These are phyloP conservation scores for Scedosporium minutisporum DNA, from an alignment of 2,329 filamentous ascomycete species.

Conservation along the genomic window DNA sequence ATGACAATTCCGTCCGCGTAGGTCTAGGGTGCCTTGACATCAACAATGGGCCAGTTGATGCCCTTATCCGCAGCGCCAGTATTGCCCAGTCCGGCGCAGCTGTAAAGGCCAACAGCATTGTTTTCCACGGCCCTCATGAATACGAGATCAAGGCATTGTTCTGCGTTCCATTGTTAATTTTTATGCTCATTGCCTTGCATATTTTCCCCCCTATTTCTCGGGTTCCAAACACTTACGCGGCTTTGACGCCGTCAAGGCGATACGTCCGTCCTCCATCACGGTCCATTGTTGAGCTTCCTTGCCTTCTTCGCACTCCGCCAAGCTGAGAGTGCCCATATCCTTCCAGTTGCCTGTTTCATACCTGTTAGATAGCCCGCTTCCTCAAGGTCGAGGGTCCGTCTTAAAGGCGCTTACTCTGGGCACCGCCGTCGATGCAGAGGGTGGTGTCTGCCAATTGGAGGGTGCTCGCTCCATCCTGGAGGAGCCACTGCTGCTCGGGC, in stretches of 20 bases:
- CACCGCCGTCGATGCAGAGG: slow-evolving; percentile 30
- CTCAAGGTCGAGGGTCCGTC: background rate
- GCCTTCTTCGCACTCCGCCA: slow-evolving; percentile 23
- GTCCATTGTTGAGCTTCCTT: slow-evolving; percentile 25
- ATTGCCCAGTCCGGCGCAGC: slow-evolving; percentile 27
- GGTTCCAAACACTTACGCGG: slow-evolving; percentile 19
- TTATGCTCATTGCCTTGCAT: background rate
- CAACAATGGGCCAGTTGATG: slow-evolving; percentile 28
- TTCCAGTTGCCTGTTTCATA: slow-evolving; percentile 24
- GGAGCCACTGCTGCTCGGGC: slow-evolving; percentile 30
- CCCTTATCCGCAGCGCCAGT: slow-evolving; percentile 28
- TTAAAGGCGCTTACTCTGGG: slow-evolving; percentile 15
- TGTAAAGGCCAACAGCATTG: slow-evolving; percentile 30
- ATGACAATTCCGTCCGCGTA: background rate
- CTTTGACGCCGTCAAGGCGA: slow-evolving; percentile 23
- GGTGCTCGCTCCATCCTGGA: slow-evolving; percentile 23
- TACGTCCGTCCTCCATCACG: slow-evolving; percentile 27
- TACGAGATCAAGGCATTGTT: slow-evolving; percentile 30
- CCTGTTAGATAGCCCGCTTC: background rate
- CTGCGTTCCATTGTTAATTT: slow-evolving; percentile 11
- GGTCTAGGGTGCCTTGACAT: slow-evolving; percentile 10
- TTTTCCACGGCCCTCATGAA: slow-evolving; percentile 30
- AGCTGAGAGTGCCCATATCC: slow-evolving; percentile 26
- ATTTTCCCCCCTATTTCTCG: background rate
- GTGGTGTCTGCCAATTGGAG: slow-evolving; percentile 27